Conservation (phyloP, 306 rosid species). For the Begonia masoniana region DNA sequence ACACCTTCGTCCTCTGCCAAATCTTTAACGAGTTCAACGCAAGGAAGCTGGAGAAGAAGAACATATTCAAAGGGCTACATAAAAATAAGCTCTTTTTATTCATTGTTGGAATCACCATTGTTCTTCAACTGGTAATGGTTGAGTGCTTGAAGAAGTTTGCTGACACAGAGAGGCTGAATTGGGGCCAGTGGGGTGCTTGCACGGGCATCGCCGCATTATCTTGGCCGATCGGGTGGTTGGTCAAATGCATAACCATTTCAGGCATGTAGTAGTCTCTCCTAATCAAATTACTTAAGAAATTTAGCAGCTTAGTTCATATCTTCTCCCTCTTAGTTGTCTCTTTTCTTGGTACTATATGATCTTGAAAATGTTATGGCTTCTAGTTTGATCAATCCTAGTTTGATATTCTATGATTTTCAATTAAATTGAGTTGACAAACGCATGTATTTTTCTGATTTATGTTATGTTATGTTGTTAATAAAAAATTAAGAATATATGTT, state of each 20-base stretch:
- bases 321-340: too few relatives aligned
- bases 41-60: constrained; percentile 21
- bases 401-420: too few relatives aligned
- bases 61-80: constrained; percentile 10
- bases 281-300: too few relatives aligned
- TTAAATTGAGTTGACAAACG: too few relatives aligned
- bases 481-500: too few relatives aligned
- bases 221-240: constrained; percentile 19
- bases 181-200: constrained; percentile 18
- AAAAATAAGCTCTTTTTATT: constrained; percentile 13
- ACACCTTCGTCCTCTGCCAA: constrained; percentile 17
- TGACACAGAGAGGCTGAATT: constrained; percentile 12
- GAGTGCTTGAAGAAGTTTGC: constrained; percentile 18
- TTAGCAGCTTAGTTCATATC: too few relatives aligned
- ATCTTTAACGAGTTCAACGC: constrained; percentile 18
- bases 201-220: constrained; percentile 17
- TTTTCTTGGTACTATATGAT: too few relatives aligned
- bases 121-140: constrained; percentile 14
- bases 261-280: neutral
- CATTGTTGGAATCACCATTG: constrained; percentile 12
- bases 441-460: too few relatives aligned
- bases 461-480: too few relatives aligned
- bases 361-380: too few relatives aligned
- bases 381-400: too few relatives aligned
- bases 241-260: constrained; percentile 13